Evolutionary conservation across 202 grass and related monocot species (phyloP).

Genomic region (Panicum virgatum): DNA sequence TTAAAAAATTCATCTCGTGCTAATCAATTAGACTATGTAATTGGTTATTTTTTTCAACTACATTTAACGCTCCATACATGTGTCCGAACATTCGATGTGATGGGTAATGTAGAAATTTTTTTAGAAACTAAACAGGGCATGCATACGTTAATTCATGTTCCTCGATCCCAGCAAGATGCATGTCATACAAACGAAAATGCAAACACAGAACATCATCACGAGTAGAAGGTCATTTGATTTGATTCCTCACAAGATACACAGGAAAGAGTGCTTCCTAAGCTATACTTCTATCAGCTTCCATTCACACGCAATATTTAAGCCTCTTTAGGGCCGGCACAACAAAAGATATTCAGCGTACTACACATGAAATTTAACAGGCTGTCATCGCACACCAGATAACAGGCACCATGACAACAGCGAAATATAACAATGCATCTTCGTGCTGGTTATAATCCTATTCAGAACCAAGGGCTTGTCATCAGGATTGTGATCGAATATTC

Average conservation of each 20-base stretch:
- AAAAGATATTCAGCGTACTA: not conserved
- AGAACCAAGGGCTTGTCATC: not conserved
- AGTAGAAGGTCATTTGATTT: not conserved
- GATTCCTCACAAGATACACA: not conserved
- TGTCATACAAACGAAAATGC: not conserved
- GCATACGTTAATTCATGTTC: not conserved
- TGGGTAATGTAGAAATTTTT: too few relatives aligned
- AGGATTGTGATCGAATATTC: constrained; percentile 45
- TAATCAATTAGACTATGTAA: too few relatives aligned
- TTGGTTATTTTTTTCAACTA: too few relatives aligned
- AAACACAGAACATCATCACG: not conserved
- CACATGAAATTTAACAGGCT: not conserved
- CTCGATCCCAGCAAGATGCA: not conserved
- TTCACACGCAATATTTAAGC: not conserved
- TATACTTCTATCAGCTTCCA: constrained; percentile 2
- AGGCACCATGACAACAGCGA: not conserved
- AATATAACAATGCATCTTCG: constrained; percentile 16
- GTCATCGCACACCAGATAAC: not conserved
- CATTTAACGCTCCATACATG: too few relatives aligned
- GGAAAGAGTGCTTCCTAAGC: not conserved
- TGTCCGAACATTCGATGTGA: too few relatives aligned
- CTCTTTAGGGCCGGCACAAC: not conserved
- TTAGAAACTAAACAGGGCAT: too few relatives aligned
- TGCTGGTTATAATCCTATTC: constrained; percentile 25
- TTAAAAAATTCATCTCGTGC: too few relatives aligned